phyloP scores from a whole-genome alignment of 768 basidiomycete genomes.

The Kwoniella pini region DNA sequence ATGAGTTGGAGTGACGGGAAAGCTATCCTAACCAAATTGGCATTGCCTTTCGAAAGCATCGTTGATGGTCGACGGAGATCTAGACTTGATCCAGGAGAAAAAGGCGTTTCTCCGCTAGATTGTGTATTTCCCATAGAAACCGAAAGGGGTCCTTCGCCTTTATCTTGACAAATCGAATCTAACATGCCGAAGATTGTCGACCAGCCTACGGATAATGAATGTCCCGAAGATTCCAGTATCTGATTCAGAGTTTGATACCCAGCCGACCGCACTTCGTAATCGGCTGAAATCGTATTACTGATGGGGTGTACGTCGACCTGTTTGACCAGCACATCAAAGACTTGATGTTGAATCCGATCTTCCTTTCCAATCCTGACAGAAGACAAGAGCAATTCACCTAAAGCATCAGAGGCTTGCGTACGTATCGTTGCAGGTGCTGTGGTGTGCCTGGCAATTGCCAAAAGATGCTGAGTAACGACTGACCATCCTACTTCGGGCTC shows the following conservation, averaged over 20 bases:
- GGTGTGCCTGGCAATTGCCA: slow-evolving; percentile 70
- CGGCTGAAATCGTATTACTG: slow-evolving; percentile 58
- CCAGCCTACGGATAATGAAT: slow-evolving; percentile 91
- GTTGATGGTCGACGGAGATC: slow-evolving; percentile 58
- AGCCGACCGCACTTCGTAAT: slow-evolving; percentile 77
- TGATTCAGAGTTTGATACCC: slow-evolving; percentile 86
- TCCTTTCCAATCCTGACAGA: slow-evolving; percentile 56
- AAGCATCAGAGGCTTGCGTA: slow-evolving; percentile 80
- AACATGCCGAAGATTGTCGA: slow-evolving; percentile 89
- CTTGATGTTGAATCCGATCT: slow-evolving; percentile 69
- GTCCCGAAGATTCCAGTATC: slow-evolving; percentile 86
- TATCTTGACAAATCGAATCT: slow-evolving; percentile 71
- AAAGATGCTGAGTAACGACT: slow-evolving; percentile 73
- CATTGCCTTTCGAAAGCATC: slow-evolving; percentile 66
- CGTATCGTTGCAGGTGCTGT: slow-evolving; percentile 73
- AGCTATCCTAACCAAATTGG: slow-evolving; percentile 79
- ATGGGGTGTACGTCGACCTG: slow-evolving; percentile 64
- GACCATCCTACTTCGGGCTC: slow-evolving; percentile 83
- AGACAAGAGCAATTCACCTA: slow-evolving; percentile 78
- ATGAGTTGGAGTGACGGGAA: slow-evolving; percentile 93
- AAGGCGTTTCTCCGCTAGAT: slow-evolving; percentile 52
- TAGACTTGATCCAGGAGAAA: not conserved
- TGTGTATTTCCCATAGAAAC: slow-evolving; percentile 33
- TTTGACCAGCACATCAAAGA: slow-evolving; percentile 78
- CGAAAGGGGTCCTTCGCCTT: not conserved